These are phyloP conservation scores for Arthrobotrys entomopaga DNA, from an alignment of 2,329 filamentous ascomycete species.

Conservation along the genomic window DNA sequence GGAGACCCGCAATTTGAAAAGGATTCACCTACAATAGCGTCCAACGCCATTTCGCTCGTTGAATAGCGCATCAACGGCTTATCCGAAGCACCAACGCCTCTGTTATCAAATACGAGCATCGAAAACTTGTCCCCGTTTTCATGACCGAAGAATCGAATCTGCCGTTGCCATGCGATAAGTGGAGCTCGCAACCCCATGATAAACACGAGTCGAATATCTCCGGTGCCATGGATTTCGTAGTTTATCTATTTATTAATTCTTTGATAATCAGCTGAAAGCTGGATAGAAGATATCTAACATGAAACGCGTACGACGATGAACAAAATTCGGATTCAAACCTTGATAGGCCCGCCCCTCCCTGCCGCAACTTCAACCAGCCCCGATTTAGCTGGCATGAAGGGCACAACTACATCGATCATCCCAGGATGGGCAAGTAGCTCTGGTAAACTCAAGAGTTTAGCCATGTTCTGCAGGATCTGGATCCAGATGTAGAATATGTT, in stretches of 20 bases:
- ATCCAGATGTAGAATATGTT: too few relatives aligned
- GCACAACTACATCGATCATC: conserved; percentile 49
- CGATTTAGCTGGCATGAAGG: conserved; percentile 19
- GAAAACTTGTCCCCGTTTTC: conserved; percentile 74
- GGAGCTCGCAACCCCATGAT: conserved; percentile 81
- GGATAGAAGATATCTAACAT: neutral
- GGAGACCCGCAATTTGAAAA: conserved; percentile 67
- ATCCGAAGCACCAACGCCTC: conserved; percentile 80
- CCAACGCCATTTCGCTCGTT: conserved; percentile 84
- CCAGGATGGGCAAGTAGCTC: conserved; percentile 50
- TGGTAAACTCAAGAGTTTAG: conserved; percentile 27
- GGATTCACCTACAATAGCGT: conserved; percentile 66
- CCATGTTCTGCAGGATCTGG: conserved; percentile 6
- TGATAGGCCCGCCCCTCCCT: conserved; percentile 49
- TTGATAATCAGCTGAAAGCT: neutral
- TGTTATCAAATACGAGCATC: conserved; percentile 81
- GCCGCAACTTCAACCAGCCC: conserved; percentile 38
- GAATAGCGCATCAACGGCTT: conserved; percentile 81
- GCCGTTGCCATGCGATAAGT: conserved; percentile 63
- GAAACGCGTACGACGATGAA: neutral
- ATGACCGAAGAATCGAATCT: conserved; percentile 84
- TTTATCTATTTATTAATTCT: conserved; percentile 33
- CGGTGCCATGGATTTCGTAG: conserved; percentile 51
- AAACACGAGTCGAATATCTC: conserved; percentile 62
- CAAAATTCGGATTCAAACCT: conserved; percentile 21